Evolutionary conservation across 2,329 filamentous ascomycete genomes (phyloP).

Genomic region (Emergomyces pasteurianus): DNA sequence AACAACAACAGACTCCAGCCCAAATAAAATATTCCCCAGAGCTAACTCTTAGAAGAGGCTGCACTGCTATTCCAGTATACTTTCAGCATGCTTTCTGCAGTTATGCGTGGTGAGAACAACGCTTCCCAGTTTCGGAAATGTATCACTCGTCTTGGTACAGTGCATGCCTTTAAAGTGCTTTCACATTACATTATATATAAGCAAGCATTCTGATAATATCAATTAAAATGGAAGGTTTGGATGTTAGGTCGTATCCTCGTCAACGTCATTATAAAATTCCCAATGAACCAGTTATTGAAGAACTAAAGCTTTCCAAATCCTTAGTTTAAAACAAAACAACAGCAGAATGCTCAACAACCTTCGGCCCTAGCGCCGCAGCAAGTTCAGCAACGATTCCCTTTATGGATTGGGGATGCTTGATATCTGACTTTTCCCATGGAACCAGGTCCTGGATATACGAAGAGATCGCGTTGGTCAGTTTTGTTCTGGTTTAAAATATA

Average conservation of each 20-base stretch:
- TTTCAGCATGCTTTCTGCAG: background rate
- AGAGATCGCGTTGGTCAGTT: background rate
- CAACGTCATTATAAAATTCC: background rate
- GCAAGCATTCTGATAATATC: too few relatives aligned
- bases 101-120: background rate
- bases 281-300: background rate
- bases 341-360: constrained; percentile 30
- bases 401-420: constrained; percentile 32
- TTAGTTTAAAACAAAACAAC: constrained; percentile 24
- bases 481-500: background rate
- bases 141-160: too few relatives aligned
- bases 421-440: constrained; percentile 34
- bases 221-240: background rate
- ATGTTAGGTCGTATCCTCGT: background rate
- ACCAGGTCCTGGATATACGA: constrained; percentile 29
- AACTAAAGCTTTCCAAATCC: background rate
- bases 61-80: background rate
- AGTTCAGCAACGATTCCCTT: constrained; percentile 38
- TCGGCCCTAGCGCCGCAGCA: constrained; percentile 33
- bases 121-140: background rate
- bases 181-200: too few relatives aligned
- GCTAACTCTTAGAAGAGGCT: background rate
- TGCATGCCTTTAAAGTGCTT: too few relatives aligned
- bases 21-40: background rate
- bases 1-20: background rate